phyloP scores from a whole-genome alignment of 2,329 filamentous ascomycete genomes.

The Pseudogymnoascus sp. region DNA sequence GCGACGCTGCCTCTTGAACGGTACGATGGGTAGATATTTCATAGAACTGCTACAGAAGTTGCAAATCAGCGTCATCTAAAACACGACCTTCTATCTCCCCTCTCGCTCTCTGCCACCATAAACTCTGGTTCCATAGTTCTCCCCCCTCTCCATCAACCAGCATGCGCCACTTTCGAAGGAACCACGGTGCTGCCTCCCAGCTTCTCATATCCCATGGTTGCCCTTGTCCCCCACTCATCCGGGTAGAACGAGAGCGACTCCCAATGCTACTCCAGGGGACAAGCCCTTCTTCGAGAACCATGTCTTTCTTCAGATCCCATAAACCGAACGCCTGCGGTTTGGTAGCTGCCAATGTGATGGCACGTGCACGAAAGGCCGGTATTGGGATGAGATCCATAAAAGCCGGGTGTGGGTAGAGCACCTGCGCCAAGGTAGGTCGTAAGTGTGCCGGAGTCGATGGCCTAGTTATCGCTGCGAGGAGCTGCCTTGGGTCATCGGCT shows the following conservation, averaged over 20 bases:
- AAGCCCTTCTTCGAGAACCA: constrained; percentile 25
- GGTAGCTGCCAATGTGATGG: constrained; percentile 27
- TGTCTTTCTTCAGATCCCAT: constrained; percentile 31
- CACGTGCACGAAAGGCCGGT: constrained; percentile 27
- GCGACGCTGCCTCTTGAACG: neutral
- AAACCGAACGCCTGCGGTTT: constrained; percentile 27
- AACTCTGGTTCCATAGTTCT: constrained; percentile 17
- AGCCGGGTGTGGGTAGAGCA: constrained; percentile 31
- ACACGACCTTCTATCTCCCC: neutral
- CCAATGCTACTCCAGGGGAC: constrained; percentile 15
- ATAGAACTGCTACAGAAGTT: neutral
- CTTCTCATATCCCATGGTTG: constrained; percentile 30
- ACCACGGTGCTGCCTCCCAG: constrained; percentile 24
- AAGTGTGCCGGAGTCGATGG: constrained; percentile 26
- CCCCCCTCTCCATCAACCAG: constrained; percentile 19
- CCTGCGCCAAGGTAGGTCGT: constrained; percentile 31
- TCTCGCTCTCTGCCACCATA: neutral
- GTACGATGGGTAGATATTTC: neutral
- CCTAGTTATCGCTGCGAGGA: constrained; percentile 19
- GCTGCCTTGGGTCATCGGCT: constrained; percentile 14
- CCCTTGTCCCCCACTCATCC: constrained; percentile 8
- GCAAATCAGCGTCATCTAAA: neutral
- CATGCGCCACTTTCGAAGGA: constrained; percentile 25
- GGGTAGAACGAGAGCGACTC: neutral
- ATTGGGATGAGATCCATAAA: constrained; percentile 31